Conservation (phyloP, 2,329 filamentous ascomycete genomes). For the Didymella sp. region DNA sequence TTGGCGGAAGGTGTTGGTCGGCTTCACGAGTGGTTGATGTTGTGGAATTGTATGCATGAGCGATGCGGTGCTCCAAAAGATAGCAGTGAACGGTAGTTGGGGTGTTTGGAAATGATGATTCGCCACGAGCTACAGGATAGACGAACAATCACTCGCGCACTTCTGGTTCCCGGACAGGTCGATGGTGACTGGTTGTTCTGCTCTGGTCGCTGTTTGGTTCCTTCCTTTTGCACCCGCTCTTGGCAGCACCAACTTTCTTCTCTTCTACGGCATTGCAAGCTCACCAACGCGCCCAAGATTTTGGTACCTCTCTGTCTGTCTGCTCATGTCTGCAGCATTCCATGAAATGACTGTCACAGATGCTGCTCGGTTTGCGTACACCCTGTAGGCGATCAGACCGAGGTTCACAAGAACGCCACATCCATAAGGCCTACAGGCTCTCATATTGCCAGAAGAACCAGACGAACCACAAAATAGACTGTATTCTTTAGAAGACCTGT, state of each 20-base stretch:
- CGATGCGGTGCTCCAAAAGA: conserved; percentile 3
- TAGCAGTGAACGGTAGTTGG: not conserved
- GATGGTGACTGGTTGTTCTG: not conserved
- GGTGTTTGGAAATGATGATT: conserved; percentile 9
- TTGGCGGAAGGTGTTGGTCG: conserved; percentile 3
- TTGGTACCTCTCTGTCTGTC: not conserved
- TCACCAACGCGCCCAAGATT: not conserved
- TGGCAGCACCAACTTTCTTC: not conserved
- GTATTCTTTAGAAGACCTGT: no score
- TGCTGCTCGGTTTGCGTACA: not conserved
- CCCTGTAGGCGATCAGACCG: not conserved
- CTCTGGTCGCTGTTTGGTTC: not conserved
- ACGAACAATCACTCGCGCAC: conserved; percentile 13
- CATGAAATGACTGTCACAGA: not conserved
- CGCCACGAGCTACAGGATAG: conserved; percentile 17
- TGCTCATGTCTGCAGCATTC: not conserved
- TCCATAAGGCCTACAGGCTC: not conserved
- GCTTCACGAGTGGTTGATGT: not conserved
- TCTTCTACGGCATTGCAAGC: not conserved
- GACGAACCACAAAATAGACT: no score
- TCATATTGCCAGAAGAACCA: no score
- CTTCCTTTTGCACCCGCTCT: not conserved
- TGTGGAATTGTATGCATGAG: conserved; percentile 8
- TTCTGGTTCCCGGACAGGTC: not conserved
- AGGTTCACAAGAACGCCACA: conserved; percentile 2